A percentile compares a stretch with the other conserved stretches of the same genome.
These are phyloP conservation scores for Tricholoma terreum DNA, from an alignment of 768 basidiomycete genomes.

Conservation along the genomic window DNA sequence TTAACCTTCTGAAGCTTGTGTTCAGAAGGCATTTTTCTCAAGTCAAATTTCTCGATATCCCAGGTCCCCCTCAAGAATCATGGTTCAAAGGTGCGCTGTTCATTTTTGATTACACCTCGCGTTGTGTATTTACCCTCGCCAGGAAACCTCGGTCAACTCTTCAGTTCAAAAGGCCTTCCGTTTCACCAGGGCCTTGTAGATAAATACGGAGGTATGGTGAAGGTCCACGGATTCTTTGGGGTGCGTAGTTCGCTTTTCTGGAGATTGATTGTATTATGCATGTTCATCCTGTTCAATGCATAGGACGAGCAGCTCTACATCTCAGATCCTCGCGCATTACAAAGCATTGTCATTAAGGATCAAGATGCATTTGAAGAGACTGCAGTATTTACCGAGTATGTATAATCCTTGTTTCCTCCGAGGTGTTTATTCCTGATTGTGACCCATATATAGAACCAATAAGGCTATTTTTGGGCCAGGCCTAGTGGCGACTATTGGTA, in stretches of 20 bases:
- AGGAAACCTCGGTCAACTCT: constrained; percentile 44
- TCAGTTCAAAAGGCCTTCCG: constrained; percentile 40
- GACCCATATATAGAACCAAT: constrained; percentile 32
- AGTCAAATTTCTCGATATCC: constrained; percentile 26
- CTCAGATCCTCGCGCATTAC: constrained; percentile 46
- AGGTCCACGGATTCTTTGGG: constrained; percentile 46
- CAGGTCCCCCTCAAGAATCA: constrained; percentile 32
- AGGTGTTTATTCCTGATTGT: background rate
- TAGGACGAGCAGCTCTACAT: constrained; percentile 51
- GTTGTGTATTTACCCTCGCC: background rate
- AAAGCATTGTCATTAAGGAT: constrained; percentile 46
- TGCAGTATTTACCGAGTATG: constrained; percentile 42
- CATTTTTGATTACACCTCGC: background rate
- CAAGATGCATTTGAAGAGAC: constrained; percentile 48
- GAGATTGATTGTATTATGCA: constrained; percentile 13
- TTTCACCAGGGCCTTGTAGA: constrained; percentile 39
- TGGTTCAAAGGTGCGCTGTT: constrained; percentile 30
- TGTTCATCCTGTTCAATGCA: background rate
- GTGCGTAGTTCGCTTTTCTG: constrained; percentile 15
- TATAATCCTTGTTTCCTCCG: background rate
- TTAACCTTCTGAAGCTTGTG: background rate
- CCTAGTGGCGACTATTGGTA: constrained; percentile 39
- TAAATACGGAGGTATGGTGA: constrained; percentile 41
- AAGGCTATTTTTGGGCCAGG: constrained; percentile 47
- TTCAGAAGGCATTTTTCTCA: background rate